Evolutionary conservation across 805 yeast genomes (phyloP).

Genomic region (Spathaspora sp.): DNA sequence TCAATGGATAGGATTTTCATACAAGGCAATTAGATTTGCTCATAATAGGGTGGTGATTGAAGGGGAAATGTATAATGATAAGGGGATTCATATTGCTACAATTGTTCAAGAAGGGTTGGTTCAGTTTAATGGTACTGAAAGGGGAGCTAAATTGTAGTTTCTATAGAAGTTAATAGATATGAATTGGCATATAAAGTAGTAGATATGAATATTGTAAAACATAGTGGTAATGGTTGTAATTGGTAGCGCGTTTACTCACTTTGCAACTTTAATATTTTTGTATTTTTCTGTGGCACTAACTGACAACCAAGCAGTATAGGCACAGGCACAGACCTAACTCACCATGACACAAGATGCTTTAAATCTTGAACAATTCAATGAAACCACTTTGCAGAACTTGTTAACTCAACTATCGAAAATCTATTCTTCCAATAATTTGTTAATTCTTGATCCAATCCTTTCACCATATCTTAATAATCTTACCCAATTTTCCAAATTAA

Average conservation of each 20-base stretch:
- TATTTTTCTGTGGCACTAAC: no score
- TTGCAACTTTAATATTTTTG: background rate
- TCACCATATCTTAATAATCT: constrained; percentile 50
- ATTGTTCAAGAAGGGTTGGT: constrained; percentile 65
- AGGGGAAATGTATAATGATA: constrained; percentile 52
- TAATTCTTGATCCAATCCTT: constrained; percentile 44
- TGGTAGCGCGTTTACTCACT: background rate
- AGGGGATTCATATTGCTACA: constrained; percentile 54
- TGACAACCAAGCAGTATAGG: background rate
- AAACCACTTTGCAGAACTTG: constrained; percentile 17
- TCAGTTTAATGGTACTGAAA: constrained; percentile 17
- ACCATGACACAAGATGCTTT: background rate
- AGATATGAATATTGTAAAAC: no score
- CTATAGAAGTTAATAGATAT: background rate
- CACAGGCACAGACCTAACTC: background rate
- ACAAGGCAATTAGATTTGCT: constrained; percentile 46
- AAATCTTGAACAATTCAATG: constrained; percentile 12
- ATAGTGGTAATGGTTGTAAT: no score
- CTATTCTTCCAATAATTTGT: constrained; percentile 22
- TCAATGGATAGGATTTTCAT: constrained; percentile 51
- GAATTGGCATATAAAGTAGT: background rate
- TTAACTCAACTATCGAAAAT: constrained; percentile 18
- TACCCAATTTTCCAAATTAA: constrained; percentile 52
- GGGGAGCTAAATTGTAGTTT: constrained; percentile 11
- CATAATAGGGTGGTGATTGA: constrained; percentile 53